Evolutionary conservation across 495 filamentous ascomycete species (phyloP), one percentile per base, ranked within the genome.

Genomic region (Trichoderma gamsii): DNA sequence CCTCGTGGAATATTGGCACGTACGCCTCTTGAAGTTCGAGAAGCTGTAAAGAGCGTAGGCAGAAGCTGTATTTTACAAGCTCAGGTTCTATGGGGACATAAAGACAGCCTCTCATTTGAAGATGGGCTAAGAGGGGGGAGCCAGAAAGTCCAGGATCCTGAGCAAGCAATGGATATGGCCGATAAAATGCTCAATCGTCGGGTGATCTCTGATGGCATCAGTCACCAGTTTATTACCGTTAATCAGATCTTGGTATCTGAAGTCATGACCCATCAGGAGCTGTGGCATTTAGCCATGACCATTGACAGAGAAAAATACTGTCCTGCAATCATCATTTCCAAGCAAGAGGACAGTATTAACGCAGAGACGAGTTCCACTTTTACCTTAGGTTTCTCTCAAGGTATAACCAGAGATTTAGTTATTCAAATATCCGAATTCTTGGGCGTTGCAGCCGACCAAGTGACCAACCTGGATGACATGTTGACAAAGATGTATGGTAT

Each of bases 211-310:
- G 65, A 66, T 1, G 32, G 51, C 9, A 52, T 32, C 6, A 16
- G n/a, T 43, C 41, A 46, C 16, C 43, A 25, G 13, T 25, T n/a
- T 18, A 4, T 49, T 2, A 51, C 44, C 9, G 65, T 66, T 3
- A 51, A 51, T n/a, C n/a, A 78, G 38, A 66, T 80, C 6, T 77
- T 78, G 68, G 74, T 80, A 38, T 75, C 74, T 68, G 72, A 77
- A 71, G 67, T 73, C 0, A 70, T 78, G 0, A 69, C 73, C 15
- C 59, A 75, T 1, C 67, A 69, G 0, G 69, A 78, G 7, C 75
- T 79, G 56, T 79, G 71, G 64, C 78, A 80, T 61, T 21, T 79
- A 4, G 72, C 77, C 1, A 51, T 80, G 3, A 77, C 75, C 1
- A 73, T 80, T 41, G 77, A 80, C 32, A 75, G 78, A 27, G 71